A percentile compares a stretch with the other conserved stretches of the same genome.
Evolutionary conservation across 768 basidiomycete genomes (phyloP).

Genomic region (Punctularia strigosozonata): DNA sequence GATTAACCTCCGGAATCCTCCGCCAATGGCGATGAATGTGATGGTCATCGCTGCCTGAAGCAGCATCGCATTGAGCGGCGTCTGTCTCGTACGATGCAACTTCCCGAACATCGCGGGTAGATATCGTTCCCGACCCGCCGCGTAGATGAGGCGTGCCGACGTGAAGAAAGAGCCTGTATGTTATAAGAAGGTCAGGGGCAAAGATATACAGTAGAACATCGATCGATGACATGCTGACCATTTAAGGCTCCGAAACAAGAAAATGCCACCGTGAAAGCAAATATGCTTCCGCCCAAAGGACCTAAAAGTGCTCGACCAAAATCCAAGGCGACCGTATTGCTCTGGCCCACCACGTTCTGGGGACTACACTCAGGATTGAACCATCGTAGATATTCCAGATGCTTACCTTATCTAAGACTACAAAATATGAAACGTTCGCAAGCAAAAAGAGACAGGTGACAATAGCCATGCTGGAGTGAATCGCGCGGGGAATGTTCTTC

Average conservation of each 20-base stretch:
- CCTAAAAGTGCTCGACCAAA: conserved; percentile 86
- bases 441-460: conserved; percentile 73
- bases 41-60: conserved; percentile 69
- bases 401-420: conserved; percentile 74
- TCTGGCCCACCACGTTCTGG: conserved; percentile 54
- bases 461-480: conserved; percentile 82
- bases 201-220: not conserved
- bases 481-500: conserved; percentile 79
- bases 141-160: conserved; percentile 75
- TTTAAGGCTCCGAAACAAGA: conserved; percentile 95
- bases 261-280: conserved; percentile 85
- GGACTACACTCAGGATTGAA: conserved; percentile 2
- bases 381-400: not conserved
- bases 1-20: conserved; percentile 79
- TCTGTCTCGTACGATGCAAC: conserved; percentile 61
- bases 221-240: conserved; percentile 29
- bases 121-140: conserved; percentile 80
- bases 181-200: conserved; percentile 1
- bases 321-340: conserved; percentile 85
- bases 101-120: conserved; percentile 77
- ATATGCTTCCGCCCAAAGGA: conserved; percentile 72
- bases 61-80: conserved; percentile 81
- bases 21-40: conserved; percentile 73
- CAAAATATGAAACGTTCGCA: conserved; percentile 85
- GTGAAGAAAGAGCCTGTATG: conserved; percentile 44